Base-by-base conservation (phyloP, 2,329 filamentous ascomycete genomes). In the Iodosphaeria phyllophila region DNA sequence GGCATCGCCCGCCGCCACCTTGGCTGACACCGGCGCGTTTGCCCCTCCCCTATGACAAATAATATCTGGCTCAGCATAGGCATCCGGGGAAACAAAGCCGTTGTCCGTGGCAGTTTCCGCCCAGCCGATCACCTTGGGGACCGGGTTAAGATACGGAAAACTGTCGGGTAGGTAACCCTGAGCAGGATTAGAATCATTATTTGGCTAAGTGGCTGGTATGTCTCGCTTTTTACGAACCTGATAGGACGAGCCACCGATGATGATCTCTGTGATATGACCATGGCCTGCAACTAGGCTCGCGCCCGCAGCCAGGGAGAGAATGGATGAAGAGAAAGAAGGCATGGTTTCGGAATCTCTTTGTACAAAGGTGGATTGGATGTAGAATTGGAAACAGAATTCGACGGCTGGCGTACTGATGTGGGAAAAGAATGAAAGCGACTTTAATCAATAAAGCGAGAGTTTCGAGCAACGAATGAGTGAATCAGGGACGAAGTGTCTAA, bases 1-100 rank as follows among this genome's bases (percentile, higher is more conserved):
- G 6, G 52, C 54, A 33, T 54, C 52, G 32, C 73, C 74, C 9
- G 71, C 73, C n/a, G 56, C 51, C 18, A 74, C 24, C 20, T 30
- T 29, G 13, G 37, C 38, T n/a, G 26, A 28, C 8, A 35, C 23
- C 16, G 37, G 31, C 5, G 43, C 50, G 24, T 51, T 44, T 10
- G 37, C 43, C 4, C 44, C 45, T 13, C 34, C 38, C 12, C 41
- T 33, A 34, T 51, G 46, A 34, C 52, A 56, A 34, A 48, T 48
- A 25, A 55, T 53, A 27, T 52, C 47, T 13, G 34, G 24, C 15
- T 31, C 36, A 10, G 31, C 31, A 18, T 47, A 44, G 12, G 37
- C 38, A 16, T 40, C 50, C 18, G 56, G 55, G 18, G 45, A 42
- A 27, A 56, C 50, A 38, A 44, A 48, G 11, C 48, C 44, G 26